These are phyloP conservation scores for Dissophora globulifera DNA, from an alignment of 192 early-diverging fungal species.

Conservation along the genomic window DNA sequence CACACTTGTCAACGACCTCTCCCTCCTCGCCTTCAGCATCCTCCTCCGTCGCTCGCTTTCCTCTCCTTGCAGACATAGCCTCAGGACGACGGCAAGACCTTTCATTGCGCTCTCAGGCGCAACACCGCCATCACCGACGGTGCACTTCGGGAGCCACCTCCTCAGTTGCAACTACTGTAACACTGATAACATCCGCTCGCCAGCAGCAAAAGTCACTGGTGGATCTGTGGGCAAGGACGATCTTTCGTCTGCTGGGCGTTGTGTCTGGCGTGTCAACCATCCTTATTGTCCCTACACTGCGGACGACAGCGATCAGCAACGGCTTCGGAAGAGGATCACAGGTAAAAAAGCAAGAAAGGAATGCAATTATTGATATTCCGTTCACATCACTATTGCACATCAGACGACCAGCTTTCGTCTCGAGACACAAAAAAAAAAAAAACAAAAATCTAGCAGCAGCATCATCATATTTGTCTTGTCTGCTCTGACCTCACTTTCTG, in stretches of 20 bases:
- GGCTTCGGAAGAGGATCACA: slow-evolving; percentile 35
- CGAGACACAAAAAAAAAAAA: slow-evolving; percentile 7
- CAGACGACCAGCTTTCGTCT: slow-evolving; percentile 3
- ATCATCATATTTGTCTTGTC: not conserved
- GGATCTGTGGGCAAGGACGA: not conserved
- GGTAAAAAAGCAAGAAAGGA: too few species aligned
- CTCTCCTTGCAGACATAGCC: slow-evolving; percentile 14
- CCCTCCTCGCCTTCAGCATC: slow-evolving; percentile 2
- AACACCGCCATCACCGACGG: not conserved
- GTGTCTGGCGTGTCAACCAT: slow-evolving; percentile 4
- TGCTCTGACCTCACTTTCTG: not conserved
- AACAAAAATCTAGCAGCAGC: not conserved
- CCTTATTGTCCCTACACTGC: not conserved
- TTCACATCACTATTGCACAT: not conserved
- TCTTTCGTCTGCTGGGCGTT: slow-evolving; percentile 7
- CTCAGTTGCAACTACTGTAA: not conserved
- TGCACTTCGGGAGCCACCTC: too few species aligned
- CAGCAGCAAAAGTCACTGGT: not conserved
- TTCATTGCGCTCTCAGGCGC: not conserved
- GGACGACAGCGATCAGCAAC: not conserved
- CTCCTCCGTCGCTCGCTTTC: slow-evolving; percentile 15
- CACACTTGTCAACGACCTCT: not conserved
- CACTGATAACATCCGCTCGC: too few species aligned
- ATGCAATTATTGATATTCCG: not conserved
- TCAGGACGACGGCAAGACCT: slow-evolving; percentile 1